Conservation (phyloP, 2,329 filamentous ascomycete species). For the Cladosporium sp. region DNA sequence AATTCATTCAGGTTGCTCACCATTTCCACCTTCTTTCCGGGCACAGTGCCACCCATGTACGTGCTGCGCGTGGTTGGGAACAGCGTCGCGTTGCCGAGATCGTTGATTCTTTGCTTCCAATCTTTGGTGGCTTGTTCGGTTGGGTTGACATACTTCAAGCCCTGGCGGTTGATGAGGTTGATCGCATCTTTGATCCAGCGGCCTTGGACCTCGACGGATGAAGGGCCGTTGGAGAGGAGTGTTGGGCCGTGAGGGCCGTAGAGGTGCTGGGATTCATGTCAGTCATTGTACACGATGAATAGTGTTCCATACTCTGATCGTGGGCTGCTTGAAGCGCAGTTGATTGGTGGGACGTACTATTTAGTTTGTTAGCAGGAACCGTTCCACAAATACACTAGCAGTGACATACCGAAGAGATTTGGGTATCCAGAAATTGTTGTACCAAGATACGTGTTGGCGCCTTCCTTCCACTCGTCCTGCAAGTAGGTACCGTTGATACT, state of each 20-base stretch:
- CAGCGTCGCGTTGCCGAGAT: conserved; percentile 22
- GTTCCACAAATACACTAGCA: neutral
- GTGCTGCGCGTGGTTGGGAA: conserved; percentile 29
- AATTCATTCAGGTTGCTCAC: conserved; percentile 7
- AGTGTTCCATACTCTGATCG: conserved; percentile 13
- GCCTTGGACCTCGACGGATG: conserved; percentile 39
- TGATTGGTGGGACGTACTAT: neutral
- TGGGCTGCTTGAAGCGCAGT: too few relatives aligned
- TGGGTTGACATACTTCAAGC: conserved; percentile 28
- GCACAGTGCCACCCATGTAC: conserved; percentile 27
- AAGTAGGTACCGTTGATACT: conserved; percentile 24
- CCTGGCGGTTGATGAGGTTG: conserved; percentile 22
- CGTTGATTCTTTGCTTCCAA: conserved; percentile 30
- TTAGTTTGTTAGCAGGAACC: neutral
- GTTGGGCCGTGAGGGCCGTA: conserved; percentile 44
- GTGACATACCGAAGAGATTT: conserved; percentile 31
- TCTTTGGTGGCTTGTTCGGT: conserved; percentile 26
- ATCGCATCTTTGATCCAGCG: conserved; percentile 35
- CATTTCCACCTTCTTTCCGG: conserved; percentile 26
- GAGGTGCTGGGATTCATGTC: conserved; percentile 38
- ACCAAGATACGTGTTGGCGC: conserved; percentile 41
- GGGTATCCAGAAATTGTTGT: conserved; percentile 41
- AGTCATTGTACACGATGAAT: conserved; percentile 18
- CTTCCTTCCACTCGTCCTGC: conserved; percentile 41
- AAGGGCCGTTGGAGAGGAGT: conserved; percentile 41